Conservation (phyloP, 2,329 filamentous ascomycete species). For the Epichloe brachyelytri region DNA sequence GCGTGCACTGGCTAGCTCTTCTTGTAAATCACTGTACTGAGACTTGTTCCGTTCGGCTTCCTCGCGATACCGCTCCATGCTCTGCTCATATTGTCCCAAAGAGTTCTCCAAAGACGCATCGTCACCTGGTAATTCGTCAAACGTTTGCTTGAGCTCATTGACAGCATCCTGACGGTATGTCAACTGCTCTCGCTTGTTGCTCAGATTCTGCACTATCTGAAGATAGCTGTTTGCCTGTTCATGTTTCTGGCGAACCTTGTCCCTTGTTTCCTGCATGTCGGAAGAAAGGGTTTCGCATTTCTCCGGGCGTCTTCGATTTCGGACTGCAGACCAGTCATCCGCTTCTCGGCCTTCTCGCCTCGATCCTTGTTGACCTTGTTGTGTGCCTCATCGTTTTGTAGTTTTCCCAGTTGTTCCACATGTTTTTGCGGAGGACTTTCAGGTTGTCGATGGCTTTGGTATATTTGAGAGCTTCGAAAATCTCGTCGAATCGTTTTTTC, state of each 20-base stretch:
- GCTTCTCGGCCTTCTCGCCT: conserved; percentile 58
- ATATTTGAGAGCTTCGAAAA: conserved; percentile 94
- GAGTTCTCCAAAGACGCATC: conserved; percentile 63
- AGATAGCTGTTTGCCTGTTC: conserved; percentile 62
- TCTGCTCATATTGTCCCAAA: conserved; percentile 65
- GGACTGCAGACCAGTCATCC: conserved; percentile 48
- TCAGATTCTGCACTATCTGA: conserved; percentile 60
- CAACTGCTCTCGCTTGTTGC: conserved; percentile 64
- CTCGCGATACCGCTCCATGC: conserved; percentile 50
- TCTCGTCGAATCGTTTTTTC: conserved; percentile 94
- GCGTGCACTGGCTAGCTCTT: conserved; percentile 30
- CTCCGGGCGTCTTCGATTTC: conserved; percentile 51
- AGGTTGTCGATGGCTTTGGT: conserved; percentile 96
- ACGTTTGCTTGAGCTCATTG: conserved; percentile 53
- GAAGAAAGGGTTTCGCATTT: conserved; percentile 44
- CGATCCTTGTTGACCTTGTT: conserved; percentile 77
- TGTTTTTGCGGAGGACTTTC: conserved; percentile 76
- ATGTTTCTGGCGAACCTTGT: conserved; percentile 51
- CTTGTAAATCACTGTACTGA: conserved; percentile 53
- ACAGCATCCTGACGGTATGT: conserved; percentile 58
- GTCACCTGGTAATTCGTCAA: conserved; percentile 66
- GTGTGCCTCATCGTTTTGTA: conserved; percentile 63
- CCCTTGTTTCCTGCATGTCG: conserved; percentile 48
- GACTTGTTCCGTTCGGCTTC: conserved; percentile 50
- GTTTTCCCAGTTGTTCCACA: conserved; percentile 57